These are phyloP conservation scores for Sphaerulina musiva DNA, from an alignment of 2,329 filamentous ascomycete genomes.

Conservation along the genomic window DNA sequence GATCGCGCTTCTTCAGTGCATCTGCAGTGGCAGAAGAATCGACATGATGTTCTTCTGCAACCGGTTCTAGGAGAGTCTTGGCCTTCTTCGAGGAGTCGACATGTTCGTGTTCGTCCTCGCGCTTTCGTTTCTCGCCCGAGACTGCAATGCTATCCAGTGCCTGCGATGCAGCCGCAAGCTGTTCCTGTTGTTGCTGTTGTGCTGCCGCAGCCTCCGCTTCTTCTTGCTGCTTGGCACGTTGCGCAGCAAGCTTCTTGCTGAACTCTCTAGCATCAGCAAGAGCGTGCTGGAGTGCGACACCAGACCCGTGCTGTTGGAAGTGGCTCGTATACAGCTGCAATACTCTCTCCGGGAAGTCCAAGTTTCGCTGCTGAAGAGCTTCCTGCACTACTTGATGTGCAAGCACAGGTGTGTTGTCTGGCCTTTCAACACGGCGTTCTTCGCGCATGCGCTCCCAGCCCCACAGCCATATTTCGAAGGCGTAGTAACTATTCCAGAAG, in stretches of 20 bases:
- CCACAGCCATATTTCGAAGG: constrained; percentile 80
- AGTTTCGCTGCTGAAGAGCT: constrained; percentile 54
- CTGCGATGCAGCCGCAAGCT: constrained; percentile 30
- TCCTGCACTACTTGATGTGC: constrained; percentile 72
- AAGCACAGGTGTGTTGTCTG: constrained; percentile 57
- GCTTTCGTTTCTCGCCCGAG: constrained; percentile 62
- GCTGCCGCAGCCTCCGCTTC: constrained; percentile 54
- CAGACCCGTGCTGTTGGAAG: constrained; percentile 84
- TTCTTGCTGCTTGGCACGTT: constrained; percentile 59
- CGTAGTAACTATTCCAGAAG: constrained; percentile 89
- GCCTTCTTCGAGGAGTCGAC: constrained; percentile 59
- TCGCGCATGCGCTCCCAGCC: constrained; percentile 51
- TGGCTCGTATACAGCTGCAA: constrained; percentile 69
- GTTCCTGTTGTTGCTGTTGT: constrained; percentile 26
- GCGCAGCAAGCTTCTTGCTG: constrained; percentile 56
- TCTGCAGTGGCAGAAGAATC: constrained; percentile 34
- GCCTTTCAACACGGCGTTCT: constrained; percentile 44
- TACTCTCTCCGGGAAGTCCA: constrained; percentile 73
- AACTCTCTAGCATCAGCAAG: constrained; percentile 67
- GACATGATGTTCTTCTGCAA: constrained; percentile 26
- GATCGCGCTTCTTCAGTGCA: constrained; percentile 62
- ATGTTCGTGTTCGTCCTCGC: constrained; percentile 50
- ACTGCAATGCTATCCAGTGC: constrained; percentile 16
- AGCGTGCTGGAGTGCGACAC: constrained; percentile 65
- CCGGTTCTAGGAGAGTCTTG: constrained; percentile 40